These are phyloP conservation scores for Penicillium polonicum DNA, from an alignment of 2,329 filamentous ascomycete species.

Conservation along the genomic window DNA sequence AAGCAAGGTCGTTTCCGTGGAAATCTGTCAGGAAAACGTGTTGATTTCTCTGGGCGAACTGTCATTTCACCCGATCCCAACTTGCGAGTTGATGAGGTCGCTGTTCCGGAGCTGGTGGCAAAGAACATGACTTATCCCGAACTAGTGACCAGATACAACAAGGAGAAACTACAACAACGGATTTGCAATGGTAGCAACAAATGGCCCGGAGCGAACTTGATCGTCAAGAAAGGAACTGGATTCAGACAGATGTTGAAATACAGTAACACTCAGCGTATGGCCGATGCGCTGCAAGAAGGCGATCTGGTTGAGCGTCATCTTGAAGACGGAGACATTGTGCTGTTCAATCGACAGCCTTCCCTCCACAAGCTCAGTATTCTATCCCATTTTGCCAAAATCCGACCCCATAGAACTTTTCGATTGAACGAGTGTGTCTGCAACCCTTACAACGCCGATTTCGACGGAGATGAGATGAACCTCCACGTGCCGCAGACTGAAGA, in stretches of 20 bases:
- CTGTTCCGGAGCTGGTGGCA: conserved; percentile 85
- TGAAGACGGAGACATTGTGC: conserved; percentile 90
- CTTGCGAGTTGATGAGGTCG: conserved; percentile 87
- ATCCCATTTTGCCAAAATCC: conserved; percentile 87
- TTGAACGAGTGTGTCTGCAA: conserved; percentile 98
- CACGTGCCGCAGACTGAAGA: conserved; percentile 98
- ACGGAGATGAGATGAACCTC: conserved; percentile 98
- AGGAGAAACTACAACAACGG: conserved; percentile 72
- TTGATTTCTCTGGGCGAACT: conserved; percentile 95
- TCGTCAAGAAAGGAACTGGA: conserved; percentile 69
- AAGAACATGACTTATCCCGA: conserved; percentile 97
- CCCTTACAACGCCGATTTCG: conserved; percentile 98
- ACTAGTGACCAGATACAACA: conserved; percentile 78
- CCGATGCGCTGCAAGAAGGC: conserved; percentile 72
- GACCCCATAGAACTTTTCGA: conserved; percentile 93
- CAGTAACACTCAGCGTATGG: conserved; percentile 67
- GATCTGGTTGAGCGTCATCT: conserved; percentile 93
- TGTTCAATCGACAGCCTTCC: conserved; percentile 97
- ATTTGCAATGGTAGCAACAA: conserved; percentile 72
- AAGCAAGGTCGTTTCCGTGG: conserved; percentile 97
- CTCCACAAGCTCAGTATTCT: conserved; percentile 99
- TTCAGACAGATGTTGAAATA: conserved; percentile 76
- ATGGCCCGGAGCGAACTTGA: conserved; percentile 85
- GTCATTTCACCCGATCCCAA: conserved; percentile 98
- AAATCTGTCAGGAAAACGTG: conserved; percentile 95